Percentiles rank a stretch among this genome's conserved stretches.
These are phyloP conservation scores for Microdochium bolleyi DNA, from an alignment of 2,329 filamentous ascomycete species.

Conservation along the genomic window DNA sequence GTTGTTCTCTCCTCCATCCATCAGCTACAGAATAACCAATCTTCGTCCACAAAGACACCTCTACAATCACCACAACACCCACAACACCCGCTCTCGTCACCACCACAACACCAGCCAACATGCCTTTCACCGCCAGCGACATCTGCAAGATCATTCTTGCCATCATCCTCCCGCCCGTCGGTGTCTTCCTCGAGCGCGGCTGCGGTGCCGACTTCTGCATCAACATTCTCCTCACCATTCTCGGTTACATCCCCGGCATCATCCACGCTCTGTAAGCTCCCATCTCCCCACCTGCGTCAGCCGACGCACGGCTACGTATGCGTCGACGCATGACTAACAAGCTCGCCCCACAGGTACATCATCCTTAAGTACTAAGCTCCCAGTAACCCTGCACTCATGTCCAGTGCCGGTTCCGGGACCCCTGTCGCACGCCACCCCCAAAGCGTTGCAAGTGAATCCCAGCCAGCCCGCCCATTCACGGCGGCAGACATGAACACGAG, in stretches of 20 bases:
- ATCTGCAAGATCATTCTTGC: constrained; percentile 67
- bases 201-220: constrained; percentile 70
- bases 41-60: background rate
- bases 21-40: background rate
- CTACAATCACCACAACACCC: no score
- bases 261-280: constrained; percentile 63
- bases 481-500: background rate
- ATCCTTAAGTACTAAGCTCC: constrained; percentile 62
- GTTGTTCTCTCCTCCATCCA: background rate
- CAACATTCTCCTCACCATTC: constrained; percentile 68
- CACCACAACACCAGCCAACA: constrained; percentile 22
- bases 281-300: background rate
- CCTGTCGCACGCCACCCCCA: background rate
- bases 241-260: constrained; percentile 65
- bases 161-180: constrained; percentile 69
- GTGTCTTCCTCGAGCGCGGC: constrained; percentile 76
- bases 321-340: constrained; percentile 1
- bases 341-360: constrained; percentile 48
- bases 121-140: constrained; percentile 51
- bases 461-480: background rate
- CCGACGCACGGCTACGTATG: background rate
- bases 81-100: background rate
- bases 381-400: background rate
- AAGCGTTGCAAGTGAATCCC: background rate
- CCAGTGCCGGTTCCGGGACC: background rate